These are phyloP conservation scores for Jatropha curcas DNA, from an alignment of 345 rosid species.

Conservation along the genomic window DNA sequence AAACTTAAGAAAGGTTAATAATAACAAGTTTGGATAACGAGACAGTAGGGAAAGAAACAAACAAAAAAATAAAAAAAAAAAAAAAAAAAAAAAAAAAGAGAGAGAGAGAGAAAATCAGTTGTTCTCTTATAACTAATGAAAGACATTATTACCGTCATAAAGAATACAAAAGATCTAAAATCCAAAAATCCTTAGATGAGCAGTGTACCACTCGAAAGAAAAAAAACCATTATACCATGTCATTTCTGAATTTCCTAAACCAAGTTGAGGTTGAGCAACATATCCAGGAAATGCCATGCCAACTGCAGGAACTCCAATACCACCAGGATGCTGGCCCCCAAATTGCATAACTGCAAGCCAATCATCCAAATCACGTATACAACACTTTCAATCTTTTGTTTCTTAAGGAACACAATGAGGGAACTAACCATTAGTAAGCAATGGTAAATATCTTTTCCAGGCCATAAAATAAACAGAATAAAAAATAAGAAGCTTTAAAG, in stretches of 20 bases:
- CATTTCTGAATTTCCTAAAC: conserved; percentile 89
- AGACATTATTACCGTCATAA: not conserved
- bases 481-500: not conserved
- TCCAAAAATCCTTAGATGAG: not conserved
- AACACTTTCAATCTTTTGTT: not conserved
- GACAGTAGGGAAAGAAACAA: too few relatives aligned
- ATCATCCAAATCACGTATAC: not conserved
- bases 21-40: too few relatives aligned
- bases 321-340: conserved; percentile 87
- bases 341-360: conserved; percentile 78
- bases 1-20: too few relatives aligned
- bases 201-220: not conserved
- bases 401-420: not conserved
- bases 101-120: too few relatives aligned
- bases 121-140: not conserved
- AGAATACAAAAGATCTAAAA: not conserved
- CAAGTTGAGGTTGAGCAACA: conserved; percentile 78
- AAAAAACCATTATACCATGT: conserved; percentile 60
- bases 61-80: too few relatives aligned
- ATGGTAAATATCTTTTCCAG: not conserved
- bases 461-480: not conserved
- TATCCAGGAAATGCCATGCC: conserved; percentile 98
- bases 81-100: too few relatives aligned
- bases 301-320: conserved; percentile 79
- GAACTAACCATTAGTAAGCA: not conserved